Base-by-base conservation (phyloP, 2,329 filamentous ascomycete genomes). In the Helotiales sp. region DNA sequence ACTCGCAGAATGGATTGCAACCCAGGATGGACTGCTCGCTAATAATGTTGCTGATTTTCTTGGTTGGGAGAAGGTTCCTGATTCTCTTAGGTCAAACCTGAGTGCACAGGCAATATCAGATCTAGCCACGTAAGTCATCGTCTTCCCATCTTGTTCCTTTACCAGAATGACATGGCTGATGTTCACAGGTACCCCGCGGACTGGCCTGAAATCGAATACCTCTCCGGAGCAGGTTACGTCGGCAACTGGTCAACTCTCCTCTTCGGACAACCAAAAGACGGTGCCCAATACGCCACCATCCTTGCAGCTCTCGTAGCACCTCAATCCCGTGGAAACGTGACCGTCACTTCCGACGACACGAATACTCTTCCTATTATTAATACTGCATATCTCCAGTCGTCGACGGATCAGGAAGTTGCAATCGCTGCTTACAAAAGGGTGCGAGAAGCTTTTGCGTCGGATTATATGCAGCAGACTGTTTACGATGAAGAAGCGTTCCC, bases 341-440 rank as follows among this genome's bases (percentile, higher is more conserved):
- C 73, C 0, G 71, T 81, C n/a, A 50, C 52, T 0, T 75, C 73
- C 0, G 50, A 65, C n/a, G 67, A 73, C 13, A 72, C 69, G 0
- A 59, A 65, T 0, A 72, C 74, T 19, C 63, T 66, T 0, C 79
- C 80, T 0, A 15, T 63, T 9, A 63, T 76, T 9, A 71, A 80
- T 59, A 75, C 77, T 1, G 77, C 77, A 60, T 82, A 74, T 72
- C 68, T 82, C 1, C 69, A 68, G 1, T 70, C 75, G 7, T 71
- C 73, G 9, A 68, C 72, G 0, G 80, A 83, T 36, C 63, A 73
- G 22, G 74, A 79, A 15, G 66, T 81, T 2, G 76, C 74, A 3
- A 62, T 83, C 9, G 73, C 74, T 0, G 66, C 71, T 0, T 77
- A 76, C 59, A 75, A 73, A 50, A 75, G 80, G 2, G 63, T 73